Evolutionary conservation across 192 early-diverging fungal species (phyloP), one percentile per base, ranked within the genome.

Genomic region (Lobulomyces angularis): DNA sequence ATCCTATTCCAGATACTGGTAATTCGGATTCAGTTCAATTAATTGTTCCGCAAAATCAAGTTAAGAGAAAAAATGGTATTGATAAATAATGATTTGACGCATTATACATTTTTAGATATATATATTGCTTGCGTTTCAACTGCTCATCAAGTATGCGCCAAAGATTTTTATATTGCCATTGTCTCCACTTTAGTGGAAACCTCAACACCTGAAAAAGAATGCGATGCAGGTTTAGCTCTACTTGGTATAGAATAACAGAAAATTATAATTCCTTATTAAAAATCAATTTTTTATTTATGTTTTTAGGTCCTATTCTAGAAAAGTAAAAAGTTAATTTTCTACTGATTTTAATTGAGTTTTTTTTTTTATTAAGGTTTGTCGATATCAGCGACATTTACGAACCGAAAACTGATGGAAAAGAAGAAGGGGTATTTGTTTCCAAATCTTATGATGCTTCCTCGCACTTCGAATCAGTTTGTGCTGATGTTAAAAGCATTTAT

Each of bases 401-500:
- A 62, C 93, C 96, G 19, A 41, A 74, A n/a, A 63, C 68, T 1
- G 84, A 94, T 47, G 93, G 93, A 35, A 78, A 55, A 11, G 47
- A 53, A 7, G 88, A 93, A 47, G 67, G 83, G 43, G 80, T 91
- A 32, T 99, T 81, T 61, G 70, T 99, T 37, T 84, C 86, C 49
- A 82, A 83, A 49, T 91, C 88, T 17, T 99, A 95, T 62, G 96
- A 99, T 67, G 88, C 96, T 25, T 91, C 93, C 19, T 90, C 86
- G 29, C 93, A 99, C 75, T 99, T 97, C 79, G 96, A 90, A 66
- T 90, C 96, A 35, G 84, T 93, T 22, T 91, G 86, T 57, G 81
- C 86, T 36, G 96, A 99, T 55, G 90, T 99, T 36, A 86, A 89
- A 69, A 71, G 80, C 55, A 67, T 99, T 37, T 99, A 95, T 67